Percentiles rank a stretch among this genome's conserved stretches.
These are phyloP conservation scores for Nicotiana attenuata DNA, from an alignment of 257 asterid species.

Conservation along the genomic window DNA sequence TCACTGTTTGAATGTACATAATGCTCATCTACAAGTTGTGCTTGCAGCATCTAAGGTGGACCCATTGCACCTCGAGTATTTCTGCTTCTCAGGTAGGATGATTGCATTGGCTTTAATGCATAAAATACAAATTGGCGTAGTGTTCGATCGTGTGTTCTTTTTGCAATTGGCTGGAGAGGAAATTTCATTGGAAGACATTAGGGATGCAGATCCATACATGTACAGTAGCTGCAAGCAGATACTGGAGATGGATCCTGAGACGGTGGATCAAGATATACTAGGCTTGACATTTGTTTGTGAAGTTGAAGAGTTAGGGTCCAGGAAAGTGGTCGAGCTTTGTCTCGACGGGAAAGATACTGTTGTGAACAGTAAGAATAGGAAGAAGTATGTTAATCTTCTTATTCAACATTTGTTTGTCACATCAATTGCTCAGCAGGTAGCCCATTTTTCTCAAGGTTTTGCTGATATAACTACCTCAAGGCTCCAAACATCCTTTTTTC, in stretches of 20 bases:
- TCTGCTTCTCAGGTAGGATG: slow-evolving; percentile 74
- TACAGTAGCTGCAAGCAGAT: background rate
- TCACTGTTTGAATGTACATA: background rate
- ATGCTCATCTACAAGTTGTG: slow-evolving; percentile 4
- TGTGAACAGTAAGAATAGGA: slow-evolving; percentile 69
- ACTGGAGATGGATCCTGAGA: slow-evolving; percentile 44
- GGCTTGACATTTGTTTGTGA: background rate
- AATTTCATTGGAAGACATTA: background rate
- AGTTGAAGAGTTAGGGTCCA: slow-evolving; percentile 33
- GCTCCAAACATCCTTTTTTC: slow-evolving; percentile 48
- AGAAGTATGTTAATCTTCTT: slow-evolving; percentile 40
- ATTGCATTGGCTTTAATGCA: slow-evolving; percentile 33
- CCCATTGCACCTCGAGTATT: slow-evolving; percentile 75
- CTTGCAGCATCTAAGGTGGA: slow-evolving; percentile 28
- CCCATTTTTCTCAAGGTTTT: slow-evolving; percentile 58
- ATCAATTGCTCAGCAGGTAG: slow-evolving; percentile 53
- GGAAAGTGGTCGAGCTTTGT: slow-evolving; percentile 62
- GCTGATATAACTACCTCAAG: slow-evolving; percentile 32
- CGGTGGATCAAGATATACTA: slow-evolving; percentile 67
- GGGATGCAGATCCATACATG: background rate
- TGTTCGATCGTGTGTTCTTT: background rate
- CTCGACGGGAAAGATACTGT: slow-evolving; percentile 44
- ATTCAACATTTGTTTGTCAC: slow-evolving; percentile 34
- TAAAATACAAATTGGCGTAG: background rate
- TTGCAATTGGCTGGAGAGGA: background rate